Evolutionary conservation across 2,329 filamentous ascomycete species (phyloP).

Genomic region (Arthrobotrys pseudoclavata): DNA sequence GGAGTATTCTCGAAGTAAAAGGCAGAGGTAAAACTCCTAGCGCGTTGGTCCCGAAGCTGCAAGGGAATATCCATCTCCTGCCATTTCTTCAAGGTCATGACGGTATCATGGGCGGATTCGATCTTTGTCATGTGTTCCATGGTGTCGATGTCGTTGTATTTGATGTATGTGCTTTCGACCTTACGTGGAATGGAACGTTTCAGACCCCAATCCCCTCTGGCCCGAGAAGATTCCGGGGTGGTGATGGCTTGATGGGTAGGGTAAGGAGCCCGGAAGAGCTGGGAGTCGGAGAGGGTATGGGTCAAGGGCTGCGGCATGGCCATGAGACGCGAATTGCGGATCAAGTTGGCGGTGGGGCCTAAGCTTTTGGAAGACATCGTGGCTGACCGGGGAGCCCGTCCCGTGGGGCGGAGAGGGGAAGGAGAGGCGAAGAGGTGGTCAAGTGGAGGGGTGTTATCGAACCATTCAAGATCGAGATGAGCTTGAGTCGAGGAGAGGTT

Average conservation of each 20-base stretch:
- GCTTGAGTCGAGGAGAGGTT: not conserved
- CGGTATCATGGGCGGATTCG: constrained; percentile 63
- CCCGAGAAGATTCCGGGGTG: constrained; percentile 61
- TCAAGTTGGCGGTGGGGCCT: constrained; percentile 62
- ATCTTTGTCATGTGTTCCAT: constrained; percentile 63
- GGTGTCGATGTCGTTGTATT: constrained; percentile 63
- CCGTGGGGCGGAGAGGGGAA: not conserved
- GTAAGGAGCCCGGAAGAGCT: constrained; percentile 57
- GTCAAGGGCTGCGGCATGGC: constrained; percentile 62
- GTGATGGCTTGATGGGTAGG: constrained; percentile 63
- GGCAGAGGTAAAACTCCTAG: constrained; percentile 56
- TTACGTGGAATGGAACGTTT: constrained; percentile 63
- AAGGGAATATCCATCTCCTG: constrained; percentile 63
- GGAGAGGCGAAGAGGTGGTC: not conserved
- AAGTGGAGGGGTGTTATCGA: no score
- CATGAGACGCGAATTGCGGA: constrained; percentile 63
- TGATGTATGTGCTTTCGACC: constrained; percentile 60
- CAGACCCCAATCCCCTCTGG: constrained; percentile 63
- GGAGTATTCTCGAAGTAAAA: constrained; percentile 55
- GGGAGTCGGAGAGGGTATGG: constrained; percentile 58
- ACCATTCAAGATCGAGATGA: no score
- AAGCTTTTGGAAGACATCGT: constrained; percentile 61
- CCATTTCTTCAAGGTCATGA: constrained; percentile 63
- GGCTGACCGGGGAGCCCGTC: not conserved
- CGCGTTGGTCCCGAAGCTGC: constrained; percentile 8